Conservation (phyloP, 163 green algal species). For the Scenedesmus sp. region DNA sequence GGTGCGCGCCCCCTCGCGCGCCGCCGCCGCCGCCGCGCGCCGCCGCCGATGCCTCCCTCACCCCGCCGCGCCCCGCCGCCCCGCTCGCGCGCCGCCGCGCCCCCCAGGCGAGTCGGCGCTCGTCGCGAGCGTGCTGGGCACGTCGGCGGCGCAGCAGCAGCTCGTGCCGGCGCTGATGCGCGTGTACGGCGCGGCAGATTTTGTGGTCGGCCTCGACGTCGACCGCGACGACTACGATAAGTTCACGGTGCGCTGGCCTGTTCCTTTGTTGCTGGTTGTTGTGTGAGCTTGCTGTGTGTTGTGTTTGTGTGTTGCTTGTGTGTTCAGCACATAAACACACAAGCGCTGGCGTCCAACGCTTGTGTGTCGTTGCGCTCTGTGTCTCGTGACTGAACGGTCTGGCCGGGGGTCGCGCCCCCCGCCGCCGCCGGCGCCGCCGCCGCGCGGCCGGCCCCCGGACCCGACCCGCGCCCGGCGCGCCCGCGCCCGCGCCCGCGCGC, state of each 20-base stretch:
- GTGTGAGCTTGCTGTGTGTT: not conserved
- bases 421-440: too few relatives aligned
- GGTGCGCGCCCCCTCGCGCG: not conserved
- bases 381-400: too few relatives aligned
- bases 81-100: constrained; percentile 15
- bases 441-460: too few relatives aligned
- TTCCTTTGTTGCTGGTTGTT: not conserved
- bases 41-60: too few relatives aligned
- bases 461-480: too few relatives aligned
- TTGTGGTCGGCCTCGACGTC: constrained; percentile 86
- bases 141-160: constrained; percentile 46
- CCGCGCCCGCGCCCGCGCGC: too few relatives aligned
- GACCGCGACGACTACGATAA: constrained; percentile 79
- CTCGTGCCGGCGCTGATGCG: constrained; percentile 81
- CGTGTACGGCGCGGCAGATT: constrained; percentile 74
- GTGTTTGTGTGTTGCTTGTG: constrained; percentile 7
- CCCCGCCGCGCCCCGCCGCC: too few relatives aligned
- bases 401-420: too few relatives aligned
- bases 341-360: too few relatives aligned
- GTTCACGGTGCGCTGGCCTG: constrained; percentile 63
- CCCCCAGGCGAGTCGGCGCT: constrained; percentile 65
- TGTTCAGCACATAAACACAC: too few relatives aligned
- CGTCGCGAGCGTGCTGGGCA: constrained; percentile 58
- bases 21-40: too few relatives aligned
- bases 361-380: too few relatives aligned